Base-by-base conservation (phyloP, 768 basidiomycete species). In the Suillus plorans region DNA sequence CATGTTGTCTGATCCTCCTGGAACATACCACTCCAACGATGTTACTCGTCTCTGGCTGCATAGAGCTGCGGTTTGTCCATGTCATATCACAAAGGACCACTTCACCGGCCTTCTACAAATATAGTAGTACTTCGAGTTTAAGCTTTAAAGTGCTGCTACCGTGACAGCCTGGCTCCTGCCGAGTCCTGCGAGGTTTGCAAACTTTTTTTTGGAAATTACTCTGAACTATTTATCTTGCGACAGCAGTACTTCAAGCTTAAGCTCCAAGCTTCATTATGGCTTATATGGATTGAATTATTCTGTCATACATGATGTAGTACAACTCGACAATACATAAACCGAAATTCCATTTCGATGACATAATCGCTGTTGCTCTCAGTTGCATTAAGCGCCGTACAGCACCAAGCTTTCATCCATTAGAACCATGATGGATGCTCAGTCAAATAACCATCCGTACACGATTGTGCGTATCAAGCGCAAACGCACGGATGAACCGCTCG, bases 381-480 rank as follows among this genome's bases (percentile, higher is more conserved):
- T 31, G 4, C 31, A 31, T 31, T 31, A 31, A 31, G 31, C 31
- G 31, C 52, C 31, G 31, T 34, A 34, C 52, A 34, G 52, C 10
- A 18, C 52, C 2, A 52, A 10, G 28, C 53, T 10, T 31, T 10
- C 31, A n/a, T 34, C 20, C 5, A 55, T 16, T 50, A 28, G 22
- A 28, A 73, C 60, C 63, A 53, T 8, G 58, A 77, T 76, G 76
- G 67, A 71, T 4, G 14, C 20, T 14, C 72, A 71, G 53, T 14
- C 61, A 22, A 68, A 61, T 44, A 71, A 73, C 57, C 82, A 82
- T 61, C 74, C 85, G 8, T 89, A 86, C 70, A 90, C 92, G 1
- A 89, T 94, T 69, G 75, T 94, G 39, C 86, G 92, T 39, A 92
- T 94, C 76, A 94, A 94, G 74, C 84, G 92, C 41, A 93, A 92